phyloP scores from a whole-genome alignment of 768 basidiomycete genomes.

The Suillus weaverae region DNA sequence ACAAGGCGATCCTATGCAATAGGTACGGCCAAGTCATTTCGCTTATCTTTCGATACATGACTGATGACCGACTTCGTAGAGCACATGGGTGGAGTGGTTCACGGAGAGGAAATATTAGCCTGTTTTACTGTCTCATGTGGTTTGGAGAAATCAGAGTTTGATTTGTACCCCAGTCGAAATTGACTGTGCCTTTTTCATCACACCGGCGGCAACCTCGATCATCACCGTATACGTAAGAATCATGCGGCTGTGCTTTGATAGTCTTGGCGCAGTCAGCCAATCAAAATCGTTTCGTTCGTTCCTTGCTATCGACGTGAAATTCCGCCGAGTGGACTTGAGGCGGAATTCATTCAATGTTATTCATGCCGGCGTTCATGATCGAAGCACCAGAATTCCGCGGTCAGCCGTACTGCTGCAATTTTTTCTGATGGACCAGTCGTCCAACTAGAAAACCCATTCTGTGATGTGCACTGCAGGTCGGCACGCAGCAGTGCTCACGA shows the following conservation, averaged over 20 bases:
- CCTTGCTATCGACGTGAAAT: neutral
- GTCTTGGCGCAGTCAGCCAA: neutral
- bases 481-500: neutral
- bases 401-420: neutral
- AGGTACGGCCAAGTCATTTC: neutral
- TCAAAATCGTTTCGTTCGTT: neutral
- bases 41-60: neutral
- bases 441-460: neutral
- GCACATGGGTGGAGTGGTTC: neutral
- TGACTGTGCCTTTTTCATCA: slow-evolving; percentile 2
- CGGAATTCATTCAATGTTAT: neutral
- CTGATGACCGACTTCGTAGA: neutral
- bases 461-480: neutral
- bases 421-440: neutral
- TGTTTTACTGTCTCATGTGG: neutral
- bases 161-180: neutral
- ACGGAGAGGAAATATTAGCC: neutral
- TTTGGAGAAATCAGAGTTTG: slow-evolving; percentile 4
- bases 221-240: neutral
- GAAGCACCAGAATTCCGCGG: neutral
- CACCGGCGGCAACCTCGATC: slow-evolving; percentile 2
- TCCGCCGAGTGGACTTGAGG: slow-evolving; percentile 1
- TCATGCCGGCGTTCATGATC: slow-evolving; percentile 1
- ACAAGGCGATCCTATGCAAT: neutral
- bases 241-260: neutral